phyloP scores from a whole-genome alignment of 2,329 filamentous ascomycete genomes.

The Monosporascus sp. region DNA sequence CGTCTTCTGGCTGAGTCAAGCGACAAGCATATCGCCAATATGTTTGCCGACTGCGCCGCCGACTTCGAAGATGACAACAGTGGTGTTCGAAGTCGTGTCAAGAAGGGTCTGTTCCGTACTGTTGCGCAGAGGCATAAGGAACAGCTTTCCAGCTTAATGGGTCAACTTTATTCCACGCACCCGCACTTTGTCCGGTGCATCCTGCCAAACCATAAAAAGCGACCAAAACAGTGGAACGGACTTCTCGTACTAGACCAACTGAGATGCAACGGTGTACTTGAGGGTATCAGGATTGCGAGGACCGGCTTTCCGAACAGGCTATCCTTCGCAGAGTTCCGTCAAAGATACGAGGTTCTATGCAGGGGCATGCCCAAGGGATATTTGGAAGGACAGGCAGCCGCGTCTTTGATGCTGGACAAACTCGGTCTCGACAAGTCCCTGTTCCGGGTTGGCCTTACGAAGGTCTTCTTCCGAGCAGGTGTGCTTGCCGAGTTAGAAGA shows the following conservation, averaged over 20 bases:
- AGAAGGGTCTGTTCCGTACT: constrained; percentile 94
- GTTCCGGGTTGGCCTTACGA: constrained; percentile 91
- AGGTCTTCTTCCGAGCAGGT: constrained; percentile 96
- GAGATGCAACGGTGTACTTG: constrained; percentile 98
- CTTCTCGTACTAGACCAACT: constrained; percentile 93
- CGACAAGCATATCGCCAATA: constrained; percentile 74
- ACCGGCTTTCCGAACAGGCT: constrained; percentile 96
- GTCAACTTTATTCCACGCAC: constrained; percentile 89
- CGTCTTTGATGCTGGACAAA: constrained; percentile 82
- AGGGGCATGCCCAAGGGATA: constrained; percentile 84
- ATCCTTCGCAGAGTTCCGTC: constrained; percentile 87
- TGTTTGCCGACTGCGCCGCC: constrained; percentile 85
- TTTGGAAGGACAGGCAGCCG: constrained; percentile 81
- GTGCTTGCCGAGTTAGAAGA: constrained; percentile 96
- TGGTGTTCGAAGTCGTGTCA: constrained; percentile 72
- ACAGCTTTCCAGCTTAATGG: constrained; percentile 94
- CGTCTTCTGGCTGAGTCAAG: constrained; percentile 77
- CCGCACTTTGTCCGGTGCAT: constrained; percentile 98
- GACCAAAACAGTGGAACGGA: constrained; percentile 86
- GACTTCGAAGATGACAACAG: constrained; percentile 71
- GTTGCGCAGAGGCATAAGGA: constrained; percentile 97
- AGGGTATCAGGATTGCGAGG: constrained; percentile 93
- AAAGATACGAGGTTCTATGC: constrained; percentile 93
- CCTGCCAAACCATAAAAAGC: constrained; percentile 95
- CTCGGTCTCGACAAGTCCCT: constrained; percentile 78